These are phyloP conservation scores for Eleusine coracana DNA, from an alignment of 176 grass and related monocot genomes.

Conservation along the genomic window DNA sequence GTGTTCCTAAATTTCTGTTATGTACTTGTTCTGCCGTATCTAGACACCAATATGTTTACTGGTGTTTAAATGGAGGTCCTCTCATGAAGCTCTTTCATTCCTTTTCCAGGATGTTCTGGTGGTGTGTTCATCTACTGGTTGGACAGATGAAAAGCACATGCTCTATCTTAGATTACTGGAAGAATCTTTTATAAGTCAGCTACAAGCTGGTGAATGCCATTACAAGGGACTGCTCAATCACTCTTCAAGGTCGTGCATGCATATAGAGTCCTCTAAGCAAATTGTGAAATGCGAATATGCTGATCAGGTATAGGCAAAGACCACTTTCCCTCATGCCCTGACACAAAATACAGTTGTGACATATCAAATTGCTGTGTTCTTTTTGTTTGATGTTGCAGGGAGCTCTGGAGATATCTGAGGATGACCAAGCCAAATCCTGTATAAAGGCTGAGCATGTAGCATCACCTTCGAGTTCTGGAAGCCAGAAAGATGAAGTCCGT, in stretches of 20 bases:
- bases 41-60: neutral
- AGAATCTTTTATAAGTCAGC: constrained; percentile 65
- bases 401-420: constrained; percentile 36
- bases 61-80: neutral
- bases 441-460: constrained; percentile 35
- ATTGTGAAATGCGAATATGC: constrained; percentile 26
- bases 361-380: constrained; percentile 12
- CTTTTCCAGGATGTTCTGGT: constrained; percentile 45
- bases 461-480: constrained; percentile 26
- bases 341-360: neutral
- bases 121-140: constrained; percentile 58
- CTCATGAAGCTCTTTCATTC: constrained; percentile 32
- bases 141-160: constrained; percentile 88
- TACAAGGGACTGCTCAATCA: constrained; percentile 45
- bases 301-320: constrained; percentile 47
- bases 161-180: constrained; percentile 76
- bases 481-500: constrained; percentile 9
- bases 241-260: constrained; percentile 38
- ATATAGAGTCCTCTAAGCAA: constrained; percentile 35
- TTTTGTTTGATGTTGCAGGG: constrained; percentile 24
- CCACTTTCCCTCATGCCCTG: neutral
- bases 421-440: constrained; percentile 36
- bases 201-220: constrained; percentile 44
- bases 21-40: neutral
- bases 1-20: neutral